Conservation (phyloP, 2,329 filamentous ascomycete species). For the Xylariaceae sp. region DNA sequence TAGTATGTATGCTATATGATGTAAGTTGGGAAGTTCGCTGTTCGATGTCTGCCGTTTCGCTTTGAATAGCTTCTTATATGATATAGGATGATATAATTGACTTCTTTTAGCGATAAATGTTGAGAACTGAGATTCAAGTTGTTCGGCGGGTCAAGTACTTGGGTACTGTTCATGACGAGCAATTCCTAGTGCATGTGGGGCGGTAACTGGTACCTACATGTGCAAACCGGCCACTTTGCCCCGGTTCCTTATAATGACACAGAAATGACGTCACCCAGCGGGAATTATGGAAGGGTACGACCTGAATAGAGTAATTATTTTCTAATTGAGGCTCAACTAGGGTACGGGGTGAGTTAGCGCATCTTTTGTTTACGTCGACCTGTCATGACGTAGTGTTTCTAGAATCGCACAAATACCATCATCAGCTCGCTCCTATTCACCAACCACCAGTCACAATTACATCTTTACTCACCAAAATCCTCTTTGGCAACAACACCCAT, state of each 20-base stretch:
- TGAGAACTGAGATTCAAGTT: too few species aligned
- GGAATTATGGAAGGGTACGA: neutral
- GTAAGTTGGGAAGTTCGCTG: too few species aligned
- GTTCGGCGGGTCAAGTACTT: too few species aligned
- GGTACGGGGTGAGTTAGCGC: neutral
- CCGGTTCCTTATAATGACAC: neutral
- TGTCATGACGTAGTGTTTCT: conserved; percentile 22
- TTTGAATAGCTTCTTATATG: too few species aligned
- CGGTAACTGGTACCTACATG: neutral
- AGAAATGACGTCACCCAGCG: conserved; percentile 18
- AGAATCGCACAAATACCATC: neutral
- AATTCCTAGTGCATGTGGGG: neutral
- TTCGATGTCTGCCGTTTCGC: too few species aligned
- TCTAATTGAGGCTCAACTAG: neutral
- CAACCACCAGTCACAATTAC: neutral
- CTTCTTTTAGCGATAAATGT: too few species aligned
- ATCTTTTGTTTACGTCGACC: neutral
- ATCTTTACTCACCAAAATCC: neutral
- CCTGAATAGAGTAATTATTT: neutral
- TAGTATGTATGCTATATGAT: too few species aligned
- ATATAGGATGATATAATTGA: neutral
- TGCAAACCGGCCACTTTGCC: neutral
- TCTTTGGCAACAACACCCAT: neutral
- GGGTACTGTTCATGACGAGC: too few species aligned
- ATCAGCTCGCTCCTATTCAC: neutral